phyloP scores from a whole-genome alignment of 768 basidiomycete genomes.

The Suillus alpinus region DNA sequence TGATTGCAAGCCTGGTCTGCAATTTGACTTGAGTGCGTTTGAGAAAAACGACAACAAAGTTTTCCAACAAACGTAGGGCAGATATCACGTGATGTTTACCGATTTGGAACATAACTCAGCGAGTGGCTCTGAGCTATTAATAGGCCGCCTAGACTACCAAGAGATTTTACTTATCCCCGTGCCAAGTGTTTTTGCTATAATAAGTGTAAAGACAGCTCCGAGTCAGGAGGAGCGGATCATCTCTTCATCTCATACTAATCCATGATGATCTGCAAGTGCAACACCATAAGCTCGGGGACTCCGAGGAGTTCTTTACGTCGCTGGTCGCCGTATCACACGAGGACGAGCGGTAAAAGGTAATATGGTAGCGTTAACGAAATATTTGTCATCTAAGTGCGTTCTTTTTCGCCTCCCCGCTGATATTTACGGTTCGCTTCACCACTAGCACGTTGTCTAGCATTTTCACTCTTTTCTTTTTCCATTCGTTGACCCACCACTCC shows the following conservation, averaged over 20 bases:
- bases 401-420: not conserved
- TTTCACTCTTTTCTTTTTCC: not conserved
- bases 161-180: not conserved
- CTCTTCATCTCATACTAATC: not conserved
- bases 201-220: not conserved
- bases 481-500: not conserved
- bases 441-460: not conserved
- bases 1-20: slow-evolving; percentile 18
- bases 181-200: not conserved
- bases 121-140: not conserved
- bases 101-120: not conserved
- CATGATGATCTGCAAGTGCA: not conserved
- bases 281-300: not conserved
- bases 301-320: not conserved
- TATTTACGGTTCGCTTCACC: not conserved
- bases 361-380: not conserved
- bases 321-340: not conserved
- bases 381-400: not conserved
- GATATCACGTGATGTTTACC: slow-evolving; percentile 11
- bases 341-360: not conserved
- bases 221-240: not conserved
- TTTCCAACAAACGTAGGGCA: not conserved
- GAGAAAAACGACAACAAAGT: slow-evolving; percentile 5
- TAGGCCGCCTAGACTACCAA: not conserved
- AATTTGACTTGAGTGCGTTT: slow-evolving; percentile 36